Conservation (phyloP, 78 protist genomes). For the Dictyostelium purpureum region DNA sequence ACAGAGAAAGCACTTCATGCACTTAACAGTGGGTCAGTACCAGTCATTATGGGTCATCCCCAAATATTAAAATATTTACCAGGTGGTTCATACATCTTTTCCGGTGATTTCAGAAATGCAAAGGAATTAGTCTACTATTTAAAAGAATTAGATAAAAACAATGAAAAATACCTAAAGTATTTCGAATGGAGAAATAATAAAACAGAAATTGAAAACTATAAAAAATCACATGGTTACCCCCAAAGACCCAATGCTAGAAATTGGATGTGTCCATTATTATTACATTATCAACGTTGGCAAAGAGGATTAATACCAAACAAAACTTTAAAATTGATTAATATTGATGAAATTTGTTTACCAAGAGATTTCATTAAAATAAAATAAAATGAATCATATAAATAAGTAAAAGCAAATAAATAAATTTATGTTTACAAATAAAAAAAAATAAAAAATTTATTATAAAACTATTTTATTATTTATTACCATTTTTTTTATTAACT, state of each 20-base stretch:
- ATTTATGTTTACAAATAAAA: too few relatives aligned
- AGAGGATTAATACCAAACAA: neutral
- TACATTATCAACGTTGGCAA: neutral
- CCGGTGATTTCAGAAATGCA: constrained; percentile 12
- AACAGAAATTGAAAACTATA: neutral
- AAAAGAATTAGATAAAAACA: constrained; percentile 2
- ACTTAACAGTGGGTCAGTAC: neutral
- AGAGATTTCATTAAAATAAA: neutral
- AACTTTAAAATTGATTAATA: neutral
- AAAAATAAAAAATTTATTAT: too few relatives aligned
- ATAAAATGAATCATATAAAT: too few relatives aligned
- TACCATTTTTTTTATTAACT: too few relatives aligned
- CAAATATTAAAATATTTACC: neutral
- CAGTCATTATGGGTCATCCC: neutral
- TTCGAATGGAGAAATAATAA: constrained; percentile 4
- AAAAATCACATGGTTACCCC: neutral
- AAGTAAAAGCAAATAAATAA: too few relatives aligned
- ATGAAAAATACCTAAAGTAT: constrained; percentile 27
- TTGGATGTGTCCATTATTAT: neutral
- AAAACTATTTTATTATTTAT: too few relatives aligned
- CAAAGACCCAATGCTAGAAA: neutral
- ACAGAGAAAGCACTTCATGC: constrained; percentile 20
- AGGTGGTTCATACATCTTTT: constrained; percentile 11
- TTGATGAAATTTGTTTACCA: neutral
- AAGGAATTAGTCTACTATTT: constrained; percentile 25